Conservation (phyloP, 139 green algal species). For the Dunaliella primolecta region DNA sequence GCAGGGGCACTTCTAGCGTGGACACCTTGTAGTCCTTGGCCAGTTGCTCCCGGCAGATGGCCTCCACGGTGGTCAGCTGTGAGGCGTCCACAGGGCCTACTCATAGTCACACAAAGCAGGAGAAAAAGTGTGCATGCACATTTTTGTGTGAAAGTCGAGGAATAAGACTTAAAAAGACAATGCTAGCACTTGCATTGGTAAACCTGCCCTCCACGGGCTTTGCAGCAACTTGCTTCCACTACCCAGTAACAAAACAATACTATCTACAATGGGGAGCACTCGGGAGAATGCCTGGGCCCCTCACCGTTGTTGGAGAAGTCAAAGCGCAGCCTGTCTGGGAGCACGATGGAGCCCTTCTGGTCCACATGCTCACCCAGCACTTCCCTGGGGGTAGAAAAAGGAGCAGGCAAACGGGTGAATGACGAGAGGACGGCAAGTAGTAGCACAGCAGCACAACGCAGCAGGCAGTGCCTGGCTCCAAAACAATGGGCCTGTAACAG, state of each 20-base stretch:
- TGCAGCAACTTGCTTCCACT: too few relatives aligned
- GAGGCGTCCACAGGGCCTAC: constrained; percentile 16
- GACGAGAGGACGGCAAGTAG: background rate
- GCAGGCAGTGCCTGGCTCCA: too few relatives aligned
- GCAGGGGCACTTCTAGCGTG: constrained; percentile 80
- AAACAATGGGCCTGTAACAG: too few relatives aligned
- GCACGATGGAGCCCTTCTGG: constrained; percentile 96
- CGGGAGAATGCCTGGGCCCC: too few relatives aligned
- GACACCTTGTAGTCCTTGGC: constrained; percentile 53
- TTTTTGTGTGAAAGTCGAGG: background rate
- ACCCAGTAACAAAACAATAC: too few relatives aligned
- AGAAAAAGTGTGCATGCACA: background rate
- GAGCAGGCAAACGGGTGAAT: too few relatives aligned
- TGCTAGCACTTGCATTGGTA: background rate
- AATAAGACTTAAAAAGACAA: background rate
- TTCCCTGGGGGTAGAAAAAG: too few relatives aligned
- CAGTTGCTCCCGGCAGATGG: constrained; percentile 55
- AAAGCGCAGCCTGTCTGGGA: constrained; percentile 90
- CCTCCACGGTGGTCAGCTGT: constrained; percentile 41
- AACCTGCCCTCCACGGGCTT: too few relatives aligned
- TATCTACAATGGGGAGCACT: too few relatives aligned
- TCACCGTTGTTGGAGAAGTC: constrained; percentile 95
- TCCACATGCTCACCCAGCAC: constrained; percentile 89
- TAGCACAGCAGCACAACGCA: background rate
- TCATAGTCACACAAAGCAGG: too few relatives aligned